Evolutionary conservation across 106 monocot genomes (phyloP), one percentile per base, ranked within the genome.

Genomic region (Acanthochlamys bracteata): DNA sequence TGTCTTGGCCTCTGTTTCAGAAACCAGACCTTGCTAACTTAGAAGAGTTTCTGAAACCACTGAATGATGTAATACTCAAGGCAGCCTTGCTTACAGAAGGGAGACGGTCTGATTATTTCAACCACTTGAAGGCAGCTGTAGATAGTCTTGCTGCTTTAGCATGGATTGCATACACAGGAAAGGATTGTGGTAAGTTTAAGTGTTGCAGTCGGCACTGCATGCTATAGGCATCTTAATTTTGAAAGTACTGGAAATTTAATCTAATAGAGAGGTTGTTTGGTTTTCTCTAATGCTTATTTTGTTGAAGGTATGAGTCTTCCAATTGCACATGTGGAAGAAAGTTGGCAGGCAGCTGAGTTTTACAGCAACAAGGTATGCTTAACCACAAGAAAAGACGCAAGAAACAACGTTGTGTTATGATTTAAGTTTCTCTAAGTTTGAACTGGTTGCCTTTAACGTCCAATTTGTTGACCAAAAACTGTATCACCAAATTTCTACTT

Each of bases 301-400:
- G 53, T 61, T 25, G 10, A 71, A 98, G 96, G 96, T 22, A 88
- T 91, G 91, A 85, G 82, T 65, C 76, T 98, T 70, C 96, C 96
- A 55, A 91, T 68, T 69, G 70, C 96, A 42, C 91, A 98, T 69
- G 96, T 98, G 17, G 96, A 98, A 75, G 96, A 98, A 68, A 88
- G 91, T 66, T 98, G 96, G 96, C 96, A 98, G 68, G 91, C 85
- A 85, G 91, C 96, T 73, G 96, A 98, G 79, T 98, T 98, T 65
- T 91, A 98, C 58, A 98, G 80, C 60, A 90, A 90, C 70, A 94
- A 94, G 93, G 93, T 84, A 77, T 66, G 55, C 66, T 0, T 55
- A 61, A 6, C 19, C 10, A 54, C 53, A 54, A 10, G 43, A 43
- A 43, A 13, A 43, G 7, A 43, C 43, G 13, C 43, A 43, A 43